Conservation (phyloP, 129 eudicot genomes). For the Erigeron canadensis region DNA sequence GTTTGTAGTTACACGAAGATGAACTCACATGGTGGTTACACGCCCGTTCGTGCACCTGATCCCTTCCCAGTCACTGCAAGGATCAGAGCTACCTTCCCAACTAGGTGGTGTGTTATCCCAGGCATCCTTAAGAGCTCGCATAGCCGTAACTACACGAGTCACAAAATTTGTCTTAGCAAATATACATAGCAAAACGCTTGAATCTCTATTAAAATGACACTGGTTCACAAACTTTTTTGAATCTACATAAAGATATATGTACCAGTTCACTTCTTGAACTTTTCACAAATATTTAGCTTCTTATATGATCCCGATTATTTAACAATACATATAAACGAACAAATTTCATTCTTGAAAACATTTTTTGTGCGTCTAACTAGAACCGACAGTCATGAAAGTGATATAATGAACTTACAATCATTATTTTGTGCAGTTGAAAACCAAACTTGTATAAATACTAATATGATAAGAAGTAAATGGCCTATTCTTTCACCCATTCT, state of each 20-base stretch:
- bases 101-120: conserved; percentile 55
- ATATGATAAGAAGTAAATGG: conserved; percentile 29
- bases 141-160: conserved; percentile 34
- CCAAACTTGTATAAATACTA: conserved; percentile 28
- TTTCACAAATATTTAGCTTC: no score
- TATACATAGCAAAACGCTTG: not conserved
- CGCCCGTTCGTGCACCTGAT: conserved; percentile 44
- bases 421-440: conserved; percentile 40
- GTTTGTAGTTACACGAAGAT: not conserved
- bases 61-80: conserved; percentile 62
- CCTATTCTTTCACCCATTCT: conserved; percentile 34
- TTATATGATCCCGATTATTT: not conserved
- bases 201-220: no score
- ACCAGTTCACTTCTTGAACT: no score
- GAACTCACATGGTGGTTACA: conserved; percentile 47
- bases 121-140: conserved; percentile 36
- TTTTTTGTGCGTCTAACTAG: not conserved
- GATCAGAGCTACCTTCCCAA: conserved; percentile 53
- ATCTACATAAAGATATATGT: no score
- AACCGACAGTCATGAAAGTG: not conserved
- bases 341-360: not conserved
- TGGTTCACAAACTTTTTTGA: no score
- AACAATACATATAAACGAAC: not conserved
- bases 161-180: not conserved
- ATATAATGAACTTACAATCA: conserved; percentile 47